Evolutionary conservation across 108 stramenopile species (phyloP), one percentile per base, ranked within the genome.

Genomic region (Cyclotella atomus): DNA sequence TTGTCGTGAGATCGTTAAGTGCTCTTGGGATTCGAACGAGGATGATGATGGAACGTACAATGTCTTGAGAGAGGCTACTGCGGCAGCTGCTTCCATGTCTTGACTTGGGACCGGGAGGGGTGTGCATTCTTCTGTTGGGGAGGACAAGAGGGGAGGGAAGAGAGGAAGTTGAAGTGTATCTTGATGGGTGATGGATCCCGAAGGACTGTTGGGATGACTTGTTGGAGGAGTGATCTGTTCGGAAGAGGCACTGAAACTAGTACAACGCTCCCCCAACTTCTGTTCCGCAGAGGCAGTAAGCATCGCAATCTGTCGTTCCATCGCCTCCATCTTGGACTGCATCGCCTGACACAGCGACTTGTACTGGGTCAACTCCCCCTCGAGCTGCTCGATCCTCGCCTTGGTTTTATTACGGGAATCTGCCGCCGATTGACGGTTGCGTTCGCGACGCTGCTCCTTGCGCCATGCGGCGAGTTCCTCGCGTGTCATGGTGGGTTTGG

Each of bases 401-500:
- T 87, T 86, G 7, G 88, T 92, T 63, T 83, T 83, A 53, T 74
- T 70, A 24, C 91, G 69, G 16, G 88, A 89, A 1, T 75, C 89
- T 9, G 91, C 91, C 19, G 91, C 91, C 50, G 77, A 81, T 38
- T 89, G 88, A 0, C 91, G 83, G 67, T 92, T 92, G 41, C 91
- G 89, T 24, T 89, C 88, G 10, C 89, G 86, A 10, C 91, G 86
- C 30, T 88, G 87, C 70, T 92, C 88, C 76, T 90, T 90, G 3
- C 91, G 79, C 91, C 91, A 92, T 27, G 65, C 81, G 45, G 82
- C 76, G 32, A 90, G 81, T 55, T 92, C 86, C 0, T 84, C 89
- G 16, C 67, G 70, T 0, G 88, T 80, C 91, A 92, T 89, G 35
- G 67, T 10, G 8, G 35, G n/a, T n/a, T n/a, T 17, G 25, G 63